These are phyloP conservation scores for Pisolithus orientalis DNA, from an alignment of 768 basidiomycete species.

Conservation along the genomic window DNA sequence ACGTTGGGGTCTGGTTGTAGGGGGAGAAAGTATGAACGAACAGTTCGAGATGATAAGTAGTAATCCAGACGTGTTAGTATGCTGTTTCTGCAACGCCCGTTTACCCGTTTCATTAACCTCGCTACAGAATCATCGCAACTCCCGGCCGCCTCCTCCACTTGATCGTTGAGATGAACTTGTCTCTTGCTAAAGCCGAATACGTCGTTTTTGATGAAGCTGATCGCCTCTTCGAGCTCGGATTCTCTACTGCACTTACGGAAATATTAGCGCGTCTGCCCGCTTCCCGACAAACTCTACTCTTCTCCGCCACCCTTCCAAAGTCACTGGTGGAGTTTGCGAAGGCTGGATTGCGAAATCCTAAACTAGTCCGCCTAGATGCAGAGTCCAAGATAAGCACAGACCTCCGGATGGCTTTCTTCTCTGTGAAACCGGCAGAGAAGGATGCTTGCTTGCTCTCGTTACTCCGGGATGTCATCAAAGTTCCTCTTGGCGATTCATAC, in stretches of 20 bases:
- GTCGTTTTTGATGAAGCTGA: slow-evolving; percentile 98
- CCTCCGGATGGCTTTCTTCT: slow-evolving; percentile 91
- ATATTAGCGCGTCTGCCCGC: slow-evolving; percentile 85
- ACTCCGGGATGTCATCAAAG: slow-evolving; percentile 80
- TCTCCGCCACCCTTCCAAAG: slow-evolving; percentile 94
- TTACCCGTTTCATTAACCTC: slow-evolving; percentile 6
- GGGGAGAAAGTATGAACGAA: slow-evolving; percentile 91
- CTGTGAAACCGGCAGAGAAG: slow-evolving; percentile 88
- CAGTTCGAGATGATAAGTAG: slow-evolving; percentile 94
- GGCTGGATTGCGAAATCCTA: slow-evolving; percentile 89
- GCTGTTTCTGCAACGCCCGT: slow-evolving; percentile 6
- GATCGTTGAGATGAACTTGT: slow-evolving; percentile 93
- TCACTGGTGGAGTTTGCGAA: slow-evolving; percentile 98
- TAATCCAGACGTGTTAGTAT: slow-evolving; percentile 89
- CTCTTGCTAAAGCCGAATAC: slow-evolving; percentile 80
- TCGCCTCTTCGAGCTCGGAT: slow-evolving; percentile 97
- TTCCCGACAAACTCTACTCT: slow-evolving; percentile 86
- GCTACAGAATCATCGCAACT: slow-evolving; percentile 85
- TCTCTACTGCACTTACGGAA: slow-evolving; percentile 86
- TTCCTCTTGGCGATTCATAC: slow-evolving; percentile 49
- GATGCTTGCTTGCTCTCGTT: slow-evolving; percentile 84
- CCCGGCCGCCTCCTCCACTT: slow-evolving; percentile 97
- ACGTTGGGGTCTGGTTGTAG: slow-evolving; percentile 92
- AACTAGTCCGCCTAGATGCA: slow-evolving; percentile 91
- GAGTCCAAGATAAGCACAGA: slow-evolving; percentile 95